A percentile compares a stretch with the other conserved stretches of the same genome.
These are phyloP conservation scores for Arthrobotrys entomopaga DNA, from an alignment of 2,329 filamentous ascomycete genomes.

Conservation along the genomic window DNA sequence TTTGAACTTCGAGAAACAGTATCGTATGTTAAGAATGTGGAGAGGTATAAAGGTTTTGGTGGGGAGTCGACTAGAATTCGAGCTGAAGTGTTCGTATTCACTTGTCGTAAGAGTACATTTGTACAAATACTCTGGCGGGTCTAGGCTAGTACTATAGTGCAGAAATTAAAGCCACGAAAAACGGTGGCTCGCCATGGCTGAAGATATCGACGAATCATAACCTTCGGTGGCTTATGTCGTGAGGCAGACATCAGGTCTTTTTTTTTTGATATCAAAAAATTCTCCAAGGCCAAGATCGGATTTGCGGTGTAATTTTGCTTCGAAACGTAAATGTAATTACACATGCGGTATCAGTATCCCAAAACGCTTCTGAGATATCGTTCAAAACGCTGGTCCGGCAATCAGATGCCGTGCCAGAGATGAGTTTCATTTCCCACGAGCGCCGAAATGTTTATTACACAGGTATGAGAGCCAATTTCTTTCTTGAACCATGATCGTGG, in stretches of 20 bases:
- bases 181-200: slow-evolving; percentile 45
- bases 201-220: slow-evolving; percentile 46
- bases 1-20: slow-evolving; percentile 16
- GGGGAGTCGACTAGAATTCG: slow-evolving; percentile 11
- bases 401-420: slow-evolving; percentile 47
- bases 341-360: slow-evolving; percentile 3
- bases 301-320: slow-evolving; percentile 49
- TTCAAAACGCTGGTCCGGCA: slow-evolving; percentile 46
- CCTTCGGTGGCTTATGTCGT: slow-evolving; percentile 35
- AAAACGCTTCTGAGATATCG: slow-evolving; percentile 24
- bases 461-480: slow-evolving; percentile 51
- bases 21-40: slow-evolving; percentile 10
- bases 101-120: slow-evolving; percentile 24
- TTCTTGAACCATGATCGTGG: slow-evolving; percentile 55
- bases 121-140: slow-evolving; percentile 25
- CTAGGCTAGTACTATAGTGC: slow-evolving; percentile 20
- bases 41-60: neutral
- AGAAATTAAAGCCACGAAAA: slow-evolving; percentile 44
- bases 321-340: slow-evolving; percentile 54
- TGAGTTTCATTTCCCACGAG: slow-evolving; percentile 55
- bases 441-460: slow-evolving; percentile 48
- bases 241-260: slow-evolving; percentile 45
- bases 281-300: slow-evolving; percentile 35
- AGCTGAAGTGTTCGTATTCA: slow-evolving; percentile 27
- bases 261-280: slow-evolving; percentile 28